Evolutionary conservation across 2,329 filamentous ascomycete species (phyloP).

Genomic region (Diaporthe batatas): DNA sequence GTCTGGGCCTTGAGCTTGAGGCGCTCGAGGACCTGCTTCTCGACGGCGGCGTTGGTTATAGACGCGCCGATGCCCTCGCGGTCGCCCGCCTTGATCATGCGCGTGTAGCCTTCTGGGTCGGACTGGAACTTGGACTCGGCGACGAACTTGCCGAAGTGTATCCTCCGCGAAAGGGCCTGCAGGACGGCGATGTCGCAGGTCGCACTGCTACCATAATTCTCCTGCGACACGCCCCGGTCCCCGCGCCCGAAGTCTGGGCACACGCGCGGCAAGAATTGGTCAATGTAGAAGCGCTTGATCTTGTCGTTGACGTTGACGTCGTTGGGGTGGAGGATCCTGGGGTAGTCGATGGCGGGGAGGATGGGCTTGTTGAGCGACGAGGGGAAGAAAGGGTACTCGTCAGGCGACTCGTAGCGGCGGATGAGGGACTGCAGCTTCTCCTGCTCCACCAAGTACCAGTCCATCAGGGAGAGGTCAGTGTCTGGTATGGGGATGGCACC

Average conservation of each 20-base stretch:
- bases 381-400: constrained; percentile 98
- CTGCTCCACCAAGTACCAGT: constrained; percentile 93
- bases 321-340: constrained; percentile 88
- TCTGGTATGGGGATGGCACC: constrained; percentile 84
- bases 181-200: constrained; percentile 92
- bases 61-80: constrained; percentile 85
- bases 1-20: constrained; percentile 90
- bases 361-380: constrained; percentile 83
- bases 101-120: constrained; percentile 84
- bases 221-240: constrained; percentile 86
- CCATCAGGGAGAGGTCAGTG: constrained; percentile 83
- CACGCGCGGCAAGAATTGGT: constrained; percentile 84
- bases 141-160: constrained; percentile 99
- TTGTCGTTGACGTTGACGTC: constrained; percentile 89
- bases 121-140: constrained; percentile 94
- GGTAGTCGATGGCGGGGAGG: constrained; percentile 89
- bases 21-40: constrained; percentile 90
- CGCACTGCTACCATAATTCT: constrained; percentile 95
- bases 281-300: constrained; percentile 88
- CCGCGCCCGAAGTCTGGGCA: constrained; percentile 82
- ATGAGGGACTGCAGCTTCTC: constrained; percentile 93
- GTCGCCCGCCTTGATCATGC: constrained; percentile 85
- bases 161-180: constrained; percentile 88
- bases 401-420: constrained; percentile 93
- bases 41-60: constrained; percentile 90